Base-by-base conservation (phyloP, 202 grass and related monocot species). In the Brachypodium distachyon region DNA sequence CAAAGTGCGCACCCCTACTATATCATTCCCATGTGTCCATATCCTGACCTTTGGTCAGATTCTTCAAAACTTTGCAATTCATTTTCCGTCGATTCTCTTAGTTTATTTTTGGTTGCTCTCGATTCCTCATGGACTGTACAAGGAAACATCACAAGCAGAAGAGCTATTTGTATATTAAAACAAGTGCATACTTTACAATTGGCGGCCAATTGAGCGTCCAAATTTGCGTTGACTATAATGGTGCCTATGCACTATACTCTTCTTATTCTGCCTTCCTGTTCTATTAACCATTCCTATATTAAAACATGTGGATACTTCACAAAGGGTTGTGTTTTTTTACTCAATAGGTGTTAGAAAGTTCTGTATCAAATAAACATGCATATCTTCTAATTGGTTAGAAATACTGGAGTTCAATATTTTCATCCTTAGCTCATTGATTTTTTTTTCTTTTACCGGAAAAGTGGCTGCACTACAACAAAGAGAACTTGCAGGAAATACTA, bases 371-470 rank as follows among this genome's bases (percentile, higher is more conserved):
- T 18, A 66, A 53, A 36, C 77, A 54, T 53, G 54, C 6, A 21
- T 58, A 4, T 60, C 14, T 58, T 25, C 21, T 48, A 40, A 77
- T 86, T 61, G 55, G 14, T 50, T 80, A 34, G 7, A 75, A 59
- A 44, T 43, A 32, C 18, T 7, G 2, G 12, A 36, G 4, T 85
- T 77, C 6, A 62, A 54, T 37, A 27, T 77, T 54, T 49, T 32
- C 21, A 17, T 60, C 75, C 47, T 41, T 79, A 2, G 14, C 46
- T 18, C 10, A 42, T 38, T 56, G 7, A 43, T 89, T 56, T 72
- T 48, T 21, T 77, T 81, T 73, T n/a, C n/a, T n/a, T 13, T 42
- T 56, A n/a, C 76, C 33, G 74, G 43, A 70, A 33, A 83, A 82
- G 74, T 74, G 28, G 29, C 60, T 81, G 67, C 50, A 83, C 55